These are phyloP conservation scores for Picea engelmannii DNA, from an alignment of 83 land plant species.

Conservation along the genomic window DNA sequence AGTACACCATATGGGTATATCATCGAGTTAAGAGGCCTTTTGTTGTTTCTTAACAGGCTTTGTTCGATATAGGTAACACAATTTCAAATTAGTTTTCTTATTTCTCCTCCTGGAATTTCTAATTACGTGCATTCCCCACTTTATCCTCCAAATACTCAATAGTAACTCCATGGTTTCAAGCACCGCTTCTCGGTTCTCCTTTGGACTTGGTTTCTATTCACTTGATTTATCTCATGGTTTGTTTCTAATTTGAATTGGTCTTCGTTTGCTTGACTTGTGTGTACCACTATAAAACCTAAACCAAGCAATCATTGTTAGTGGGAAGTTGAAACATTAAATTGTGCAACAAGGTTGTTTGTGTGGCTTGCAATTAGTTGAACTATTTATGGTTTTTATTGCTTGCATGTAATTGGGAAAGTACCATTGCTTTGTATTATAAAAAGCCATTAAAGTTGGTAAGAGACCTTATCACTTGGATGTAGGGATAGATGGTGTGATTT, in stretches of 20 bases:
- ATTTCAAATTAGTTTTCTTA: too few species aligned
- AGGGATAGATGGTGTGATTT: not conserved
- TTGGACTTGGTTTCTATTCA: not conserved
- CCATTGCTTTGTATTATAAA: not conserved
- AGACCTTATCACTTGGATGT: not conserved
- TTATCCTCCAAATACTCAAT: not conserved
- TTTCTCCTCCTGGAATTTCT: too few species aligned
- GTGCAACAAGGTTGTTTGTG: too few species aligned
- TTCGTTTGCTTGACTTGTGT: not conserved
- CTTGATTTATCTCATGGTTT: not conserved
- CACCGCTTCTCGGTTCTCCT: not conserved
- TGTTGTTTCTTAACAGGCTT: too few species aligned
- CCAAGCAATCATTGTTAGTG: too few species aligned
- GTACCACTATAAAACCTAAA: not conserved
- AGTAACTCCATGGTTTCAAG: not conserved
- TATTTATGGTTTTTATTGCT: not conserved
- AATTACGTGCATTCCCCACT: too few species aligned
- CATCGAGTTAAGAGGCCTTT: too few species aligned
- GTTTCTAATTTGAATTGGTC: not conserved
- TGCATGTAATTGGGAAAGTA: not conserved
- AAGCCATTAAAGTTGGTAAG: not conserved
- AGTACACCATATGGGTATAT: too few species aligned
- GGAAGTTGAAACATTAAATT: not conserved
- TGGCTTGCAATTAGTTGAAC: too few species aligned
- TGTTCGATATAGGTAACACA: too few species aligned